Conservation (phyloP, 805 yeast species). For the Yarrowia divulgata region DNA sequence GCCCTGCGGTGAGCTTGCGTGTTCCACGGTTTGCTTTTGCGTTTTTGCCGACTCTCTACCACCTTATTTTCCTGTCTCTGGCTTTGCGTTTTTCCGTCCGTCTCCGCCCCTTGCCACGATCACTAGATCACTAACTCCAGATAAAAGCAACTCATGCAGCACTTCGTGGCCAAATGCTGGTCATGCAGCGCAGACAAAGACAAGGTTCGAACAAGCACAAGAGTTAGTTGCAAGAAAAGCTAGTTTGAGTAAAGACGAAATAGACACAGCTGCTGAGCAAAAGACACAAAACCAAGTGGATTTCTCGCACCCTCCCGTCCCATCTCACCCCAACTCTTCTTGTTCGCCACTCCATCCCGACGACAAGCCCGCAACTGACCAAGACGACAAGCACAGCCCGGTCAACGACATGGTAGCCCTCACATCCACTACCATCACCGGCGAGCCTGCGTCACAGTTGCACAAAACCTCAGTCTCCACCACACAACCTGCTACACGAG, state of each 20-base stretch:
- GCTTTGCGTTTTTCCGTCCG: constrained; percentile 23
- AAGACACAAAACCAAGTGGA: constrained; percentile 32
- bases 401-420: constrained; percentile 17
- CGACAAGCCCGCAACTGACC: background rate
- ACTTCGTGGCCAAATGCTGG: constrained; percentile 2
- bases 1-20: background rate
- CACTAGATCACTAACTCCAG: constrained; percentile 38
- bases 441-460: constrained; percentile 19
- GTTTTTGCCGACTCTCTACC: background rate
- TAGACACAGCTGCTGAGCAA: constrained; percentile 30
- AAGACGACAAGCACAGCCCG: constrained; percentile 1
- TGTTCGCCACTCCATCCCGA: background rate
- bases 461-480: background rate
- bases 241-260: constrained; percentile 28
- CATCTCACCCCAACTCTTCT: background rate
- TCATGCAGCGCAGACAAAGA: constrained; percentile 33
- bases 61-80: too few species aligned
- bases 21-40: background rate
- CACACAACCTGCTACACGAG: background rate
- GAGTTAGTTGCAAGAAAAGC: constrained; percentile 13
- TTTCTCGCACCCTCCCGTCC: background rate
- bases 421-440: constrained; percentile 25
- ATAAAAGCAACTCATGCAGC: constrained; percentile 38
- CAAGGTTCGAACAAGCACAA: constrained; percentile 24
- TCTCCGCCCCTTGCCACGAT: constrained; percentile 33